Conservation (phyloP, 2,329 filamentous ascomycete species). For the Stachybotrys chlorohalonatus region DNA sequence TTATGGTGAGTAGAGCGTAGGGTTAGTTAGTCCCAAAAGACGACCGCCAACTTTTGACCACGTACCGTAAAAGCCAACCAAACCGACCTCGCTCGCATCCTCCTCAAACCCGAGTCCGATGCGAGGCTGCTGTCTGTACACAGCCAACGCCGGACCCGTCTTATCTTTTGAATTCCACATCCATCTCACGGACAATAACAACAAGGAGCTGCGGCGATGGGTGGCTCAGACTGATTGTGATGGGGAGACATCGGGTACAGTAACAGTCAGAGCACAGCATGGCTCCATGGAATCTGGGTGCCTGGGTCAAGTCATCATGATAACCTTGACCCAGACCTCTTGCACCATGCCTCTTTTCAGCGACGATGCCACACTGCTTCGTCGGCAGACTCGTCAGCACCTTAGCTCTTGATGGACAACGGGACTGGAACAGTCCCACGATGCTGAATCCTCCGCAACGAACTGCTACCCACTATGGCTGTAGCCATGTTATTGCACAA, state of each 20-base stretch:
- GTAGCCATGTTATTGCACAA: no score
- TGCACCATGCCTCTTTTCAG: not conserved
- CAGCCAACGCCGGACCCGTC: no score
- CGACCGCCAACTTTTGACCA: no score
- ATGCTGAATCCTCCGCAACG: not conserved
- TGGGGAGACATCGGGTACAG: not conserved
- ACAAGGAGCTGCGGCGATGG: not conserved
- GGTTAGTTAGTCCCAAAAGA: no score
- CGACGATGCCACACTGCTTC: not conserved
- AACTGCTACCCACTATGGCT: no score
- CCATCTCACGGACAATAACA: no score
- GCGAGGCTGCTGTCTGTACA: no score
- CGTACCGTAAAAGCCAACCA: not conserved
- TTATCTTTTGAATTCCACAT: no score
- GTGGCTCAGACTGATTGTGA: not conserved
- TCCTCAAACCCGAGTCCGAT: not conserved
- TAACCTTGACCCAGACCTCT: not conserved
- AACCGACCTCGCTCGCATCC: not conserved
- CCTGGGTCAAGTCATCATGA: not conserved
- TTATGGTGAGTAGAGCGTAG: no score
- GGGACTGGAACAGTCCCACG: not conserved
- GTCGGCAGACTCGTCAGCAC: not conserved
- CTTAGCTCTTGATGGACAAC: not conserved
- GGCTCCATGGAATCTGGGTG: not conserved
- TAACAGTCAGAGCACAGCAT: not conserved